phyloP scores from a whole-genome alignment of 768 basidiomycete genomes.

The Amanita brunnescens region DNA sequence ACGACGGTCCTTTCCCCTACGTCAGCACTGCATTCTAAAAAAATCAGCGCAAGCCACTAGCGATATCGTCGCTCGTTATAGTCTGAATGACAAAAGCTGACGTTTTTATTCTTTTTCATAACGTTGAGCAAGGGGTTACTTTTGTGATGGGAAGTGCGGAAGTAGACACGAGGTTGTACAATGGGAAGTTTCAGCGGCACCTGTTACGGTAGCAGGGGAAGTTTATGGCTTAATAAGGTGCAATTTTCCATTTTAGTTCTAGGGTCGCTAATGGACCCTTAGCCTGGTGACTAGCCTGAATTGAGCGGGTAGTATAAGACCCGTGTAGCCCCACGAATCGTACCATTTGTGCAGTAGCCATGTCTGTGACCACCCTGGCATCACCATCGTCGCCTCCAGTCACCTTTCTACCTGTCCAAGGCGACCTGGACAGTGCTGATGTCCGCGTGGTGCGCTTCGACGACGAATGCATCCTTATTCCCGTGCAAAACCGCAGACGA shows the following conservation, averaged over 20 bases:
- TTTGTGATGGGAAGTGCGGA: too few relatives aligned
- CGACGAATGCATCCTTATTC: slow-evolving; percentile 65
- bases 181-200: not conserved
- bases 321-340: slow-evolving; percentile 1
- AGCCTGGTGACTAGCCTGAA: not conserved
- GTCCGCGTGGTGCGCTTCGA: slow-evolving; percentile 57
- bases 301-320: slow-evolving; percentile 3
- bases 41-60: too few relatives aligned
- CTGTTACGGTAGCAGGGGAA: not conserved
- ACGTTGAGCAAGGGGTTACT: not conserved
- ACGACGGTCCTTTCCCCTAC: too few relatives aligned
- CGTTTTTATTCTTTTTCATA: not conserved
- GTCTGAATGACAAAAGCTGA: not conserved
- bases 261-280: slow-evolving; percentile 3
- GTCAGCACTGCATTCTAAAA: too few relatives aligned
- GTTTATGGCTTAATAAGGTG: not conserved
- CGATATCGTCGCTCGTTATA: too few relatives aligned
- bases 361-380: slow-evolving; percentile 3
- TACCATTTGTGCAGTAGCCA: slow-evolving; percentile 5
- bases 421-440: not conserved
- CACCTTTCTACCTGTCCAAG: not conserved
- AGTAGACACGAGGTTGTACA: not conserved
- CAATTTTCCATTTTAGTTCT: not conserved
- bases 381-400: slow-evolving; percentile 1
- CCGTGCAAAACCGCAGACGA: slow-evolving; percentile 40